Conservation (phyloP, 768 basidiomycete species). For the Hemileccinum rubropunctum region DNA sequence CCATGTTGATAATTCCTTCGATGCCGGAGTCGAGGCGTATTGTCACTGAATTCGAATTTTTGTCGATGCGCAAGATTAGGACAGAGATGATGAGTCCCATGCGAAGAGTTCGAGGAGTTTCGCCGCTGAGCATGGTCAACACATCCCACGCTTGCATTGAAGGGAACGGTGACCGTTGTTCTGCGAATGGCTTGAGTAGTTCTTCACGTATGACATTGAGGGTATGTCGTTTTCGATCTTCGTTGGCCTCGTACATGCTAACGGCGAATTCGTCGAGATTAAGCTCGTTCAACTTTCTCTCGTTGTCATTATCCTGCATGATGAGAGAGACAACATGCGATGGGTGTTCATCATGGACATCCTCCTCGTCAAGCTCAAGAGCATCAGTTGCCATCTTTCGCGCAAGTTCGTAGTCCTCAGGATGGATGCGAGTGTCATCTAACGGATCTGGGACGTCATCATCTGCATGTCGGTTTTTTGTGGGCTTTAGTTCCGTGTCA, state of each 20-base stretch:
- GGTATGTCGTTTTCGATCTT: constrained; percentile 85
- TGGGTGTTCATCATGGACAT: constrained; percentile 87
- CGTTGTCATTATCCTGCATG: constrained; percentile 78
- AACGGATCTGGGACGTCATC: constrained; percentile 82
- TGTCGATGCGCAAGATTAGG: constrained; percentile 52
- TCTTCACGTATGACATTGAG: constrained; percentile 88
- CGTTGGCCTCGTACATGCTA: constrained; percentile 80
- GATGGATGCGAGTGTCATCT: constrained; percentile 94
- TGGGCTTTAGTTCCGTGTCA: constrained; percentile 58
- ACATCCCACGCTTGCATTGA: constrained; percentile 74
- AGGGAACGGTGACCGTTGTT: constrained; percentile 64
- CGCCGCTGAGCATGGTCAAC: constrained; percentile 93
- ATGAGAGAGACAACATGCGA: constrained; percentile 85
- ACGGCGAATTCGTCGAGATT: constrained; percentile 96
- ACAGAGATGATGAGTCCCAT: constrained; percentile 82
- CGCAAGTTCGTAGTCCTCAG: constrained; percentile 96
- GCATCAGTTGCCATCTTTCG: constrained; percentile 99
- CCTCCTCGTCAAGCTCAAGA: constrained; percentile 96
- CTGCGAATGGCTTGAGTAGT: constrained; percentile 75
- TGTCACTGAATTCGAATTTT: constrained; percentile 42
- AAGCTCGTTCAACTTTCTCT: constrained; percentile 80
- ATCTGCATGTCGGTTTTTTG: constrained; percentile 58
- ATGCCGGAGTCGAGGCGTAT: constrained; percentile 92
- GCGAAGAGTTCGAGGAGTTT: constrained; percentile 75
- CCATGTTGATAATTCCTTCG: constrained; percentile 70